Conservation (phyloP, 2,329 filamentous ascomycete genomes). For the Helotiales sp. region DNA sequence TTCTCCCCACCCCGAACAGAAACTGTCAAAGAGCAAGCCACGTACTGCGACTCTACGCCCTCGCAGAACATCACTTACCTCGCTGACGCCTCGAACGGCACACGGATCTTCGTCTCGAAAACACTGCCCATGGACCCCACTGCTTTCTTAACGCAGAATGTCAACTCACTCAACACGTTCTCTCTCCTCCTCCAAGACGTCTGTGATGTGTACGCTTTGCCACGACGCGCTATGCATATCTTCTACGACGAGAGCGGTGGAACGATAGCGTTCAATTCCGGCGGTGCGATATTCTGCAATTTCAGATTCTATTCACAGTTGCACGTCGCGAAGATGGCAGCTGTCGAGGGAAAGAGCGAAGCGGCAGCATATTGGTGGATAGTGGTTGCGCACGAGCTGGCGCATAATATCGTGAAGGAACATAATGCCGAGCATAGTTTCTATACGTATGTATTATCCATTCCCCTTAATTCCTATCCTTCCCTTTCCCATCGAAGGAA, state of each 20-base stretch:
- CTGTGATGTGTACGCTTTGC: conserved; percentile 73
- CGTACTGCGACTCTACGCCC: conserved; percentile 82
- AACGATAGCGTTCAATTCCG: conserved; percentile 91
- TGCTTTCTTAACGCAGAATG: conserved; percentile 65
- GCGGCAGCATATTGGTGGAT: conserved; percentile 91
- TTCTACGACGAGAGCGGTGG: conserved; percentile 81
- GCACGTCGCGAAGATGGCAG: conserved; percentile 61
- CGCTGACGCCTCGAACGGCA: conserved; percentile 71
- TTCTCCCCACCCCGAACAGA: conserved; percentile 75
- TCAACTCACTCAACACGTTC: conserved; percentile 70
- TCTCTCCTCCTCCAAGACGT: conserved; percentile 71
- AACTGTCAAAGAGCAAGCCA: conserved; percentile 78
- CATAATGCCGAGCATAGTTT: conserved; percentile 83
- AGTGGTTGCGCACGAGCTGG: conserved; percentile 92
- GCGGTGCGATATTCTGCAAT: conserved; percentile 92
- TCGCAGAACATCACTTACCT: conserved; percentile 74
- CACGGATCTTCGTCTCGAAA: conserved; percentile 74
- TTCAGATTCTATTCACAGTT: conserved; percentile 83
- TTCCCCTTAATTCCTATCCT: neutral
- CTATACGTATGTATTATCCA: conserved; percentile 64
- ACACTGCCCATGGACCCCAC: conserved; percentile 53
- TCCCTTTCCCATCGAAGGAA: too few relatives aligned
- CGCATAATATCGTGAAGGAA: conserved; percentile 83
- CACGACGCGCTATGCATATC: conserved; percentile 74
- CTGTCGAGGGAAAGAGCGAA: conserved; percentile 61